A percentile compares a stretch with the other conserved stretches of the same genome.
Conservation (phyloP, 1,284 basidiomycete species). For the Coniferiporia sulphurascens region DNA sequence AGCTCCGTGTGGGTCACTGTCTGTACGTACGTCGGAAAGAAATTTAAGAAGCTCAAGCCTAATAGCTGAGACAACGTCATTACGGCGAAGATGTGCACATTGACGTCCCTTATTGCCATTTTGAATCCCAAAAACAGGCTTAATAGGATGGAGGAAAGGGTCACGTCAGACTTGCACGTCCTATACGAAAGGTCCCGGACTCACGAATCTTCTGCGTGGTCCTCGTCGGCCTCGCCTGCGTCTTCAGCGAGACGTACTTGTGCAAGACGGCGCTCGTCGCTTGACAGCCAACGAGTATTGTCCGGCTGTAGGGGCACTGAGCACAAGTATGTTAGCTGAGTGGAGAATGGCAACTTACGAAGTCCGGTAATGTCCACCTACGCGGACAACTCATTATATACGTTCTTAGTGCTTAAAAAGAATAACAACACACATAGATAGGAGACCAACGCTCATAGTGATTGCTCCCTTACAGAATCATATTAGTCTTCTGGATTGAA, state of each 20-base stretch:
- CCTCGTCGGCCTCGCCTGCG: slow-evolving; percentile 34
- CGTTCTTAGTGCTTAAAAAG: not conserved
- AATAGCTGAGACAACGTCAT: slow-evolving; percentile 21
- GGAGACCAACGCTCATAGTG: slow-evolving; percentile 18
- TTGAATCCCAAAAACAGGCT: slow-evolving; percentile 23
- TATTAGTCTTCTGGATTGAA: no score
- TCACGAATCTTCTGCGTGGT: slow-evolving; percentile 28
- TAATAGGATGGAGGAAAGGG: not conserved
- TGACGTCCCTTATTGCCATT: slow-evolving; percentile 31
- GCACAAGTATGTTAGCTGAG: not conserved
- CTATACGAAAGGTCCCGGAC: not conserved
- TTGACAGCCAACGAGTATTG: slow-evolving; percentile 41
- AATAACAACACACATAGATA: slow-evolving; percentile 15
- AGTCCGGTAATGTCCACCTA: slow-evolving; percentile 25
- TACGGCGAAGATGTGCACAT: slow-evolving; percentile 31
- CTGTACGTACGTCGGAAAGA: slow-evolving; percentile 30
- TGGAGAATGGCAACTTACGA: slow-evolving; percentile 13
- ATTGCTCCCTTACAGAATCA: slow-evolving; percentile 13
- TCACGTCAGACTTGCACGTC: not conserved
- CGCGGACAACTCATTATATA: not conserved
- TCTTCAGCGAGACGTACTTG: slow-evolving; percentile 42
- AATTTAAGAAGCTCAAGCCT: slow-evolving; percentile 36
- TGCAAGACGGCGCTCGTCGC: slow-evolving; percentile 37
- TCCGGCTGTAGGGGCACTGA: slow-evolving; percentile 13
- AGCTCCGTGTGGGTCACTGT: slow-evolving; percentile 22